These are phyloP conservation scores for Urochloa ruziziensis DNA, from an alignment of 176 grass and related monocot species.

Conservation along the genomic window DNA sequence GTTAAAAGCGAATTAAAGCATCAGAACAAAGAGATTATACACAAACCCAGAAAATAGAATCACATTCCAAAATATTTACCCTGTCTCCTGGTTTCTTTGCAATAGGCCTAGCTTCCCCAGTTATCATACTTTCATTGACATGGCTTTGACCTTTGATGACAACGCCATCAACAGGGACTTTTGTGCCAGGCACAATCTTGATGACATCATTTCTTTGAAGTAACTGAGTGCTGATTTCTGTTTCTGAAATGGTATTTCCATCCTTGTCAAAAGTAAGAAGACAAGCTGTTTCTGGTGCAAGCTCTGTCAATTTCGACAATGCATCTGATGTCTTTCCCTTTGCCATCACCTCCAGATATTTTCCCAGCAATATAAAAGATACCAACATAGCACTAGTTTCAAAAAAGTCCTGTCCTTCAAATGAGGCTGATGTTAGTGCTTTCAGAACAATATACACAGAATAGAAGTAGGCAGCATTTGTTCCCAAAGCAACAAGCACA, in stretches of 20 bases:
- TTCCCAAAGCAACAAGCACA: slow-evolving; percentile 94
- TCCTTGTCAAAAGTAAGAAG: slow-evolving; percentile 74
- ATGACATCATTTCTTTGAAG: slow-evolving; percentile 98
- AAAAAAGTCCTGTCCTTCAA: slow-evolving; percentile 95
- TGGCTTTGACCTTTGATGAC: slow-evolving; percentile 93
- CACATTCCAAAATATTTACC: slow-evolving; percentile 40
- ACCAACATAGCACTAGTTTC: slow-evolving; percentile 99
- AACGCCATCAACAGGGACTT: slow-evolving; percentile 94
- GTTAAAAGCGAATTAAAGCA: slow-evolving; percentile 9
- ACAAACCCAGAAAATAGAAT: background rate
- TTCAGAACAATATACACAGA: slow-evolving; percentile 84
- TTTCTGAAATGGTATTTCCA: slow-evolving; percentile 80
- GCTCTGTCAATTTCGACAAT: slow-evolving; percentile 83
- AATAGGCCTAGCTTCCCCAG: slow-evolving; percentile 91
- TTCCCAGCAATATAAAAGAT: slow-evolving; percentile 97
- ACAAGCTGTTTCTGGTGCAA: slow-evolving; percentile 92
- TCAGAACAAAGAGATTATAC: slow-evolving; percentile 30
- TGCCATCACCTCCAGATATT: slow-evolving; percentile 91
- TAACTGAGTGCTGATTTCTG: slow-evolving; percentile 83
- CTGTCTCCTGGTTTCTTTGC: slow-evolving; percentile 91
- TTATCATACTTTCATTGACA: slow-evolving; percentile 99
- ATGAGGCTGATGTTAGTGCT: slow-evolving; percentile 63
- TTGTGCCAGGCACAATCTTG: slow-evolving; percentile 95
- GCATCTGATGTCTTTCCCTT: slow-evolving; percentile 98
- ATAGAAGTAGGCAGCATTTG: slow-evolving; percentile 98